Base-by-base conservation (phyloP, 1,284 basidiomycete genomes). In the Phenoliferia sp. region DNA sequence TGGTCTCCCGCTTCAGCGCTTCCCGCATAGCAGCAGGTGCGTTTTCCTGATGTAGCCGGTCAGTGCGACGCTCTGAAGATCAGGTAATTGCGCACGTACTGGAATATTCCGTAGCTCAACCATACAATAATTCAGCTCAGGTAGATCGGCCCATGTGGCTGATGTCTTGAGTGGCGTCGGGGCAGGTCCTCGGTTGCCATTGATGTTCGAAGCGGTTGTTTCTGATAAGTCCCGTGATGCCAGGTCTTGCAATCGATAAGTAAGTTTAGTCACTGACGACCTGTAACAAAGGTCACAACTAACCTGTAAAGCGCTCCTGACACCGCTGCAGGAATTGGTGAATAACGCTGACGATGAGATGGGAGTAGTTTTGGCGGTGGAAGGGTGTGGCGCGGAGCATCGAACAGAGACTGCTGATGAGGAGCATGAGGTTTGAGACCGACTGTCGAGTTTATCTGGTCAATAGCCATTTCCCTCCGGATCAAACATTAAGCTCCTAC, bases 241-340 rank as follows among this genome's bases (percentile, higher is more conserved):
- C 35, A 76, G 67, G 28, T 74, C 73, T 74, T 64, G n/a, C n/a
- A n/a, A 36, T 34, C 3, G 26, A 5, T 31, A n/a, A 32, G 15
- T n/a, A 15, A n/a, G 33, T 54, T 5, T n/a, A n/a, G 1, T 10
- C 31, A 2, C n/a, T 22, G 39, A n/a, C 31, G 1, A 3, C 31
- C 29, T 34, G 10, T 5, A 35, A 58, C 22, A n/a, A 9, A 22
- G 39, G 22, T 4, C 36, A 31, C 17, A 22, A 22, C 3, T 87
- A 75, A 58, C 80, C 86, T 73, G 91, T 88, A 80, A 92, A 98
- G 34, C 88, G 84, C 75, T 93, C 88, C 73, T 89, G 92, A 76
- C 94, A 96, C 50, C 90, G 87, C 77, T 96, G 92, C 77, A 98
- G 98, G 78, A 94, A 98, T 78, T 97, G 94, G 44, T 96, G 92